Evolutionary conservation across 2,329 filamentous ascomycete species (phyloP).

Genomic region (Colletotrichum tofieldiae): DNA sequence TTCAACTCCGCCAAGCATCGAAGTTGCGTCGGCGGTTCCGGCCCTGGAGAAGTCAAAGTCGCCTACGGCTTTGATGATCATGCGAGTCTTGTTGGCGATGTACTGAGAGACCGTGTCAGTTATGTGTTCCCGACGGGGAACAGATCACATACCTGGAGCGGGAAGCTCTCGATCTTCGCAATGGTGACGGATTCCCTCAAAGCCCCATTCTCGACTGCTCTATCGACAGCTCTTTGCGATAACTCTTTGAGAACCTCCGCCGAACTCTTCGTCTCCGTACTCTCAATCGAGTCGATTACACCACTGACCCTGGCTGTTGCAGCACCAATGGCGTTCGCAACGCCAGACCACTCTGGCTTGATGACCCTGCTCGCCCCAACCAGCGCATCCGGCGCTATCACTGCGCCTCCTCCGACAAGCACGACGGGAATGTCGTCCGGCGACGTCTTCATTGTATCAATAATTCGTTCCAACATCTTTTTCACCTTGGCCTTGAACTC

Average conservation of each 20-base stretch:
- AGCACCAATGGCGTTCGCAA: constrained; percentile 77
- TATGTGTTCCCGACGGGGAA: background rate
- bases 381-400: constrained; percentile 70
- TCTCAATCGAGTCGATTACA: constrained; percentile 66
- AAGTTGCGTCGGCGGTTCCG: background rate
- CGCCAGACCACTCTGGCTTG: constrained; percentile 70
- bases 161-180: constrained; percentile 69
- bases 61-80: constrained; percentile 73
- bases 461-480: constrained; percentile 68
- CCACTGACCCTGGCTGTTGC: constrained; percentile 73
- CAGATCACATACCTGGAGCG: constrained; percentile 60
- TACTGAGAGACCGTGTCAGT: constrained; percentile 54
- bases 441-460: constrained; percentile 76
- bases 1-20: background rate
- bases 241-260: constrained; percentile 57
- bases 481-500: constrained; percentile 61
- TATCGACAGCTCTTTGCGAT: constrained; percentile 59
- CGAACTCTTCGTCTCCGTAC: constrained; percentile 59
- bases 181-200: constrained; percentile 60
- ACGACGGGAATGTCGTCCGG: constrained; percentile 72
- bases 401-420: constrained; percentile 75
- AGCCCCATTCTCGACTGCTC: constrained; percentile 63
- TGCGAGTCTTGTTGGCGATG: constrained; percentile 67
- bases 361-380: constrained; percentile 70
- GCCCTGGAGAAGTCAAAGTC: constrained; percentile 63